Conservation (phyloP, 2,329 filamentous ascomycete genomes). For the Pestalotiopsis sp. region DNA sequence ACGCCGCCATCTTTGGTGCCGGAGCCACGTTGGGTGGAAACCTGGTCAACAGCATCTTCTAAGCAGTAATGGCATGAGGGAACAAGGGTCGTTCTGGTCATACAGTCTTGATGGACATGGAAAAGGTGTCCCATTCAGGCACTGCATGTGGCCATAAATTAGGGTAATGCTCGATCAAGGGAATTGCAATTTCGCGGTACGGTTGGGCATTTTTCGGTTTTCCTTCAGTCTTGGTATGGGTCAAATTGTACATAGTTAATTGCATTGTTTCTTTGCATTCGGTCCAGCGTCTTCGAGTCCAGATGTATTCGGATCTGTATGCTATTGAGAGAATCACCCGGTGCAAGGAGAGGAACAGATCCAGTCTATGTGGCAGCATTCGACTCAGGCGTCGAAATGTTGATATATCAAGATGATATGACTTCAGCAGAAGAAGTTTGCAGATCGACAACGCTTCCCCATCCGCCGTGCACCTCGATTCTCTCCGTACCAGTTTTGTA, state of each 20-base stretch:
- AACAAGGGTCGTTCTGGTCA: background rate
- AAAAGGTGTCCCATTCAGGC: background rate
- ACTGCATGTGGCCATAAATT: background rate
- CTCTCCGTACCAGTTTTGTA: no score
- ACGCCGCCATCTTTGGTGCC: slow-evolving; percentile 85
- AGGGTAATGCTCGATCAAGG: background rate
- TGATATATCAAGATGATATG: no score
- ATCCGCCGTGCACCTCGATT: no score
- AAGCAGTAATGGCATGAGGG: slow-evolving; percentile 31
- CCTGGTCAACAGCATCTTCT: slow-evolving; percentile 90
- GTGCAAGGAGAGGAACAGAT: no score
- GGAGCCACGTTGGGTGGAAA: slow-evolving; percentile 90
- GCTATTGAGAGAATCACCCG: background rate
- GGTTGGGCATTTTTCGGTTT: background rate
- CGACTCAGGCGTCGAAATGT: no score
- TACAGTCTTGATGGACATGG: background rate
- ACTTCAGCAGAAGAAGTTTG: no score
- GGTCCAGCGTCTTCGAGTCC: background rate
- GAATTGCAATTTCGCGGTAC: background rate
- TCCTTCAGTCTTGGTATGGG: background rate
- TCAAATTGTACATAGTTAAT: background rate
- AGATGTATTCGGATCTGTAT: background rate
- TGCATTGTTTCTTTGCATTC: background rate
- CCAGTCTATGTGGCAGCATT: no score
- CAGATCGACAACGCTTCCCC: no score